These are phyloP conservation scores for Pholiota adiposa DNA, from an alignment of 1,284 basidiomycete genomes.

Conservation along the genomic window DNA sequence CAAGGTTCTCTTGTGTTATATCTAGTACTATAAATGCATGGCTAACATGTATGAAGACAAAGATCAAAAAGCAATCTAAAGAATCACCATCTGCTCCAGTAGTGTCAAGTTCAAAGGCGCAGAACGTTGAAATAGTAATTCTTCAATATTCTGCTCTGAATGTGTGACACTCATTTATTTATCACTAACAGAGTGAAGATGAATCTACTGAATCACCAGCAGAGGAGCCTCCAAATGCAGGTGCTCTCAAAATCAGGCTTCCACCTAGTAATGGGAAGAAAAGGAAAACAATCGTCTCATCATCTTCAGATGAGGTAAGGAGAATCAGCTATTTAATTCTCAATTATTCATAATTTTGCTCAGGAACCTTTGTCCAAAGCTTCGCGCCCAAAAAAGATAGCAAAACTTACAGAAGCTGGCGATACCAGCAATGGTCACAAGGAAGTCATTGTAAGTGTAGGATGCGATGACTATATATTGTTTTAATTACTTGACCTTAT, in stretches of 20 bases:
- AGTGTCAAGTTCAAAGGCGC: background rate
- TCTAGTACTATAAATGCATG: background rate
- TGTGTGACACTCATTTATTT: no score
- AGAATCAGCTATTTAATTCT: background rate
- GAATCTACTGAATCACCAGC: background rate
- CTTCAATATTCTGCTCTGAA: background rate
- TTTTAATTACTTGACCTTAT: background rate
- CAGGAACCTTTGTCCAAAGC: constrained; percentile 4
- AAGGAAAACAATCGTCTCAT: constrained; percentile 6
- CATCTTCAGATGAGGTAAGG: constrained; percentile 26
- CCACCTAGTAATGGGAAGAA: constrained; percentile 13
- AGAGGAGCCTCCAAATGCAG: background rate
- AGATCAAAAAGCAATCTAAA: background rate
- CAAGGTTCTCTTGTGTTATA: background rate
- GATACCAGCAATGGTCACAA: background rate
- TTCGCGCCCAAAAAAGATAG: background rate
- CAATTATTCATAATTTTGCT: background rate
- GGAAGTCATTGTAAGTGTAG: background rate
- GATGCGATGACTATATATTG: background rate
- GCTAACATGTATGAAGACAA: background rate
- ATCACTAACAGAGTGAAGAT: background rate
- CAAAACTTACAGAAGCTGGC: background rate
- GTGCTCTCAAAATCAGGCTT: constrained; percentile 10
- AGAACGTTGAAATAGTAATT: background rate
- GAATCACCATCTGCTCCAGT: background rate